phyloP scores from a whole-genome alignment of 2,329 filamentous ascomycete species.

The Sclerotinia glacialis region DNA sequence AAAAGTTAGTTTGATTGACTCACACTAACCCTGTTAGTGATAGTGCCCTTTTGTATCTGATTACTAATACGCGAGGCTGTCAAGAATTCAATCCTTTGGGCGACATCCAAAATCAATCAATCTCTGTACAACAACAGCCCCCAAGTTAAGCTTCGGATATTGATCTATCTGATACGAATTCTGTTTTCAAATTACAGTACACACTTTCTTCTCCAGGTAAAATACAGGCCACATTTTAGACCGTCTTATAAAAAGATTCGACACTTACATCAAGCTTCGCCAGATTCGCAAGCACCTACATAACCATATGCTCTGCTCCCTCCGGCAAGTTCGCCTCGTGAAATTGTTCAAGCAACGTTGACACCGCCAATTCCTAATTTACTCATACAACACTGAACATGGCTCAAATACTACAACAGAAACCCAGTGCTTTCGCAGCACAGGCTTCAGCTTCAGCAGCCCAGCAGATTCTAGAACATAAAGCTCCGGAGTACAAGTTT shows the following conservation, averaged over 20 bases:
- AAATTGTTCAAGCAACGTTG: background rate
- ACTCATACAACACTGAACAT: background rate
- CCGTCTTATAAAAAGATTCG: background rate
- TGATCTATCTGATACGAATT: background rate
- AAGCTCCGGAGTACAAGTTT: conserved; percentile 63
- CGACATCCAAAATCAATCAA: background rate
- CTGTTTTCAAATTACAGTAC: background rate
- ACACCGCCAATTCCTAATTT: background rate
- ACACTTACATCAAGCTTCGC: conserved; percentile 5
- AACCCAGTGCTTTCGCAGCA: conserved; percentile 19
- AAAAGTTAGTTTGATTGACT: background rate
- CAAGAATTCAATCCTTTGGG: background rate
- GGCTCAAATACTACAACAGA: conserved; percentile 18
- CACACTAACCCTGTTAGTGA: background rate
- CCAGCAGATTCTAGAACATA: conserved; percentile 55
- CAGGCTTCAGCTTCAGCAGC: conserved; percentile 23
- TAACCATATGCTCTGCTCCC: background rate
- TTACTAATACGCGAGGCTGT: conserved; percentile 19
- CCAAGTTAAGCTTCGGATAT: background rate
- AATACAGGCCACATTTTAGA: background rate
- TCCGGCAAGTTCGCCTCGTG: conserved; percentile 11
- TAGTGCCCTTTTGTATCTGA: background rate
- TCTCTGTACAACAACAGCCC: background rate
- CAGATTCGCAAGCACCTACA: conserved; percentile 2
- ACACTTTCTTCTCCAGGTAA: background rate